Conservation (phyloP, 352 stramenopile genomes). For the Phytopythium kandeliae region DNA sequence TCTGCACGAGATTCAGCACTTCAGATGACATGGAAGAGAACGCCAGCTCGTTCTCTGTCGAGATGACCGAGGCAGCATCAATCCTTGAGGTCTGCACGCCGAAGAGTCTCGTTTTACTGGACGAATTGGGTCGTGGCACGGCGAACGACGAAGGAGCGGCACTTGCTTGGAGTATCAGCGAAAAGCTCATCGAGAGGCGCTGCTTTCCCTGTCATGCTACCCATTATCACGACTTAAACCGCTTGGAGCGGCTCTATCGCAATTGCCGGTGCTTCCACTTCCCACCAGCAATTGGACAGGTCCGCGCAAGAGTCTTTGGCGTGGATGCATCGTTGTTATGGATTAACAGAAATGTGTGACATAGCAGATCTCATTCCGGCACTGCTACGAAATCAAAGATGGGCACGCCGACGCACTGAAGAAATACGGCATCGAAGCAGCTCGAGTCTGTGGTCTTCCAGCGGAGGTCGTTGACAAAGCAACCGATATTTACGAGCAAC, state of each 20-base stretch:
- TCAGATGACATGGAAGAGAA: slow-evolving; percentile 94
- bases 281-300: slow-evolving; percentile 3
- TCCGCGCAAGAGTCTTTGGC: background rate
- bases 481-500: slow-evolving; percentile 27
- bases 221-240: slow-evolving; percentile 81
- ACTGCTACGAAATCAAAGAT: slow-evolving; percentile 66
- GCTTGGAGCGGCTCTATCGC: slow-evolving; percentile 53
- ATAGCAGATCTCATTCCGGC: slow-evolving; percentile 37
- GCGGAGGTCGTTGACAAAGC: slow-evolving; percentile 52
- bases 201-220: slow-evolving; percentile 89
- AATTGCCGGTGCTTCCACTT: slow-evolving; percentile 63
- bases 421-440: slow-evolving; percentile 83
- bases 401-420: slow-evolving; percentile 15
- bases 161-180: slow-evolving; percentile 86
- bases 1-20: slow-evolving; percentile 90
- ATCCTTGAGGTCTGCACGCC: slow-evolving; percentile 71
- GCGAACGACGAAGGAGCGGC: slow-evolving; percentile 85
- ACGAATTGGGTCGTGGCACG: slow-evolving; percentile 89
- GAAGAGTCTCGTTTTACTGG: slow-evolving; percentile 83
- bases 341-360: too few relatives aligned
- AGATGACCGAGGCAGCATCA: slow-evolving; percentile 89
- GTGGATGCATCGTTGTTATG: background rate
- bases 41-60: slow-evolving; percentile 86
- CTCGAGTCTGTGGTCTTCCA: slow-evolving; percentile 68
- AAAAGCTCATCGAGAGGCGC: slow-evolving; percentile 63